Base-by-base conservation (phyloP, 1,284 basidiomycete genomes). In the Boletellus deceptivus region DNA sequence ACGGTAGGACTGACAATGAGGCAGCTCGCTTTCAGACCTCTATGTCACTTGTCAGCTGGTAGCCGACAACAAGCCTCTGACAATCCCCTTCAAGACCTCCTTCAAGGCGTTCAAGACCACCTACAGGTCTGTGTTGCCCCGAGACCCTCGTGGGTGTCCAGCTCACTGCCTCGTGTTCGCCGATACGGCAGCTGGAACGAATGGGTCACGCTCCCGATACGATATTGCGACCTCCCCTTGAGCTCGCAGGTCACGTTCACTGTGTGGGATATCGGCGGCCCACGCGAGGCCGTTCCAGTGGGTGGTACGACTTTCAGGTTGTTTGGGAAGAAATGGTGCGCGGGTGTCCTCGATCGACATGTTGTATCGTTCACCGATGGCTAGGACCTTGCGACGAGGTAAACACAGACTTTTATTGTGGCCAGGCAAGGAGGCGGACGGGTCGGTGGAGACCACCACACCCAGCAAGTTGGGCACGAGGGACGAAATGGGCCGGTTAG, bases 401-500 rank as follows among this genome's bases (percentile, higher is more conserved):
- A 95, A 97, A 69, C 96, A 99, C 65, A 75, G 96, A 34, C 73
- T 98, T 7, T 77, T 86, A 38, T 70, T 99, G 3, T 96, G 95
- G 88, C 82, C 83, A 5, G 89, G 80, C 5, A 73, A 82, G 17
- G 86, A 91, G 62, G 96, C 91, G 2, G 95, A 98, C 70, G 91
- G 91, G 0, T 85, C 84, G 2, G 76, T 80, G 16, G 86, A 96
- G 39, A 83, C 86, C 0, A 78, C 81, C 0, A 99, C 96, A 1
- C 93, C 94, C 0, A 93, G 91, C 67, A 95, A 97, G 62, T 64
- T 88, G 11, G 83, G 80, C 33, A 72, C 75, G 1, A 78, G 84
- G 54, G 95, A 98, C 63, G 94, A 98, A 70, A 93, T 96, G 89
- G 95, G 93, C 2, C 75, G 95, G 38, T 70, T 99, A 27, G 95